A percentile compares a stretch with the other conserved stretches of the same genome.
phyloP scores from a whole-genome alignment of 108 stramenopile genomes.

The Cylindrotheca closterium region DNA sequence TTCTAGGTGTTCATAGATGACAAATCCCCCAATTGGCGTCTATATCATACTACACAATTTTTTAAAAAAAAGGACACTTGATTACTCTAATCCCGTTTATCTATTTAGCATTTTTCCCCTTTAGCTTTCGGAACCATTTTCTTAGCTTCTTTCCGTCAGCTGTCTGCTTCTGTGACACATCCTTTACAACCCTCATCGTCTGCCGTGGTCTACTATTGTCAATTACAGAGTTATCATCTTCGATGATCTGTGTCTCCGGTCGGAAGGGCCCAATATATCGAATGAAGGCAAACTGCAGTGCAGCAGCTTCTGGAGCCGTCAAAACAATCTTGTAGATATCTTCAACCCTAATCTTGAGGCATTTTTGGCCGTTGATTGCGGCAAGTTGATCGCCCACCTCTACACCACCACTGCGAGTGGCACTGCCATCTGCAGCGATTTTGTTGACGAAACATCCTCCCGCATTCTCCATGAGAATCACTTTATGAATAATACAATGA shows the following conservation, averaged over 20 bases:
- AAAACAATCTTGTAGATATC: conserved; percentile 54
- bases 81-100: too few relatives aligned
- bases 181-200: too few relatives aligned
- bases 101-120: too few relatives aligned
- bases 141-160: not conserved
- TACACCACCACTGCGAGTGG: conserved; percentile 40
- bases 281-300: conserved; percentile 67
- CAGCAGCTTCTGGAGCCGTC: conserved; percentile 29
- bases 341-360: conserved; percentile 63
- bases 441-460: conserved; percentile 76
- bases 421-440: conserved; percentile 66
- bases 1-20: too few relatives aligned
- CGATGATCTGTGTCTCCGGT: too few relatives aligned
- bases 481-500: not conserved
- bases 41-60: too few relatives aligned
- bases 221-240: too few relatives aligned
- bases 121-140: not conserved
- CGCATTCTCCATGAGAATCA: conserved; percentile 19
- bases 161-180: too few relatives aligned
- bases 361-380: conserved; percentile 67
- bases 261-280: conserved; percentile 73
- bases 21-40: too few relatives aligned
- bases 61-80: too few relatives aligned
- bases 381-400: conserved; percentile 81
- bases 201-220: too few relatives aligned